Conservation (phyloP, 257 asterid species). For the Capsicum chinense region DNA sequence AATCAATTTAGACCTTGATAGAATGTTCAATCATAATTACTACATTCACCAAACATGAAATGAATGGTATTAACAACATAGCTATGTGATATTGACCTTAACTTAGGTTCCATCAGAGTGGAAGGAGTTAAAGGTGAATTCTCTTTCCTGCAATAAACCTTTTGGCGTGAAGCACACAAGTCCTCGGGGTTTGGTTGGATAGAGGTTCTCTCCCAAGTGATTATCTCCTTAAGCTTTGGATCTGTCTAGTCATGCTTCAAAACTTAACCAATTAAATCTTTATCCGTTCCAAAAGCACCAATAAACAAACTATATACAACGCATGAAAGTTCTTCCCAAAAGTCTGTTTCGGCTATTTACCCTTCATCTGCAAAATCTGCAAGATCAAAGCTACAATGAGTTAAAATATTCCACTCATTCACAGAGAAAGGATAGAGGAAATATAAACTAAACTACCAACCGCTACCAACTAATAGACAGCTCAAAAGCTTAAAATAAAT, state of each 20-base stretch:
- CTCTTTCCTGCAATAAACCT: conserved; percentile 38
- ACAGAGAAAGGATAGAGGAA: background rate
- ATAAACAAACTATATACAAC: conserved; percentile 77
- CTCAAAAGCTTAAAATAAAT: background rate
- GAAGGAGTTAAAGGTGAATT: conserved; percentile 39
- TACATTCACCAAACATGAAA: too few species aligned
- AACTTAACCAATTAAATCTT: conserved; percentile 51
- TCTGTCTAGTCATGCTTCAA: conserved; percentile 78
- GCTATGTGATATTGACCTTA: too few species aligned
- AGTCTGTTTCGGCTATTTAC: too few species aligned
- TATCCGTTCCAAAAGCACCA: conserved; percentile 42
- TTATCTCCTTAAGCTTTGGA: conserved; percentile 64
- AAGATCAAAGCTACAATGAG: too few species aligned
- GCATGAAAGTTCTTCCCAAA: conserved; percentile 97
- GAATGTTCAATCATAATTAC: too few species aligned
- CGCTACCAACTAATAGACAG: background rate
- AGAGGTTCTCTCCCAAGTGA: conserved; percentile 78
- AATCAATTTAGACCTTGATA: too few species aligned
- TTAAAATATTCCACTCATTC: too few species aligned
- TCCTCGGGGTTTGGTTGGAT: conserved; percentile 63
- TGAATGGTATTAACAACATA: too few species aligned
- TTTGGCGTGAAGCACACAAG: conserved; percentile 32
- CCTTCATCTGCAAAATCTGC: too few species aligned
- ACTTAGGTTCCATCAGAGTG: background rate
- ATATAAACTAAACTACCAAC: background rate